Evolutionary conservation across 208 protist genomes (phyloP), one percentile per base, ranked within the genome.

Genomic region (Strigomonas culicis): DNA sequence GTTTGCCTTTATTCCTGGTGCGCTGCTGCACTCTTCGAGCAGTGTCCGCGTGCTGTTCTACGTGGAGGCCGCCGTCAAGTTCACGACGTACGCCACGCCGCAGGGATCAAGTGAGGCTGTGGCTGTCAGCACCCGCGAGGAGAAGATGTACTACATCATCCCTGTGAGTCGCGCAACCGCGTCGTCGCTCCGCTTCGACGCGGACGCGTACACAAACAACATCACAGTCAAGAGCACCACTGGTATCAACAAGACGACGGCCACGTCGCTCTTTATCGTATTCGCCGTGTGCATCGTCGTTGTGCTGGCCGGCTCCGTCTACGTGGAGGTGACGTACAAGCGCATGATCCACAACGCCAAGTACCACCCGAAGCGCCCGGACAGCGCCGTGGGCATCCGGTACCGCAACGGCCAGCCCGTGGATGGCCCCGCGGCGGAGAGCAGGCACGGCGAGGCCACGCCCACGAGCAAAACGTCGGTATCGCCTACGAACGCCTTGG

Each of bases 1-100:
- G 68, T 95, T 95, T 66, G 78, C 77, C 59, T 90, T 95, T 66
- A 74, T 90, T 47, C 89, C 89, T 24, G 89, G 89, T 30, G 62
- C 88, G 4, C 73, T 94, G 63, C 67, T 94, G 60, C 74, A 94
- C 68, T 79, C 74, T 21, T 49, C 32, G 49, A 94, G 85, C 70
- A 86, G 65, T 46, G 72, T 77, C 24, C 79, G 81, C 27, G 84
- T 85, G 27, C 72, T 69, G 30, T 81, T 94, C 69, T 46, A 65
- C 55, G 55, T 94, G 34, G 59, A 52, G 1, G 82, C 76, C 25
- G 57, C 72, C 22, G 68, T 94, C 53, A 78, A 78, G 44, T 94
- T 90, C 63, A 69, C 75, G 24, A 85, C 84, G 13, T 86, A 81
- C 68, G 72, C 52, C 13, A 56, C 39, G 25, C 68, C 59, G 11